Percentiles rank a stretch among this genome's conserved stretches.
These are phyloP conservation scores for Dictyostelium purpureum DNA, from an alignment of 78 protist species.

Conservation along the genomic window DNA sequence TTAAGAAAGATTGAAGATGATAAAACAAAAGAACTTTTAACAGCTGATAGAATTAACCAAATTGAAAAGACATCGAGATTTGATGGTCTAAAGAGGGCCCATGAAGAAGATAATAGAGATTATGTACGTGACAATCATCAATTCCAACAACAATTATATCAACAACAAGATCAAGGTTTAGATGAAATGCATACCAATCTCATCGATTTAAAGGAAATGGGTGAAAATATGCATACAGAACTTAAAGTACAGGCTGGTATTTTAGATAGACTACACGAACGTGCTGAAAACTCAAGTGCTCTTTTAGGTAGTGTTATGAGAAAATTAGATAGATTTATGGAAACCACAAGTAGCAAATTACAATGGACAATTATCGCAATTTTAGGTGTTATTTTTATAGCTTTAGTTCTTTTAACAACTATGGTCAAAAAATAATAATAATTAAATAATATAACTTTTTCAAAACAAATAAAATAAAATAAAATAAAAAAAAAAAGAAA, in stretches of 20 bases:
- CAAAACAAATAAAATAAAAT: background rate
- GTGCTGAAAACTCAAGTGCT: constrained; percentile 31
- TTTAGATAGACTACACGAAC: constrained; percentile 40
- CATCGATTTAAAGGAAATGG: constrained; percentile 37
- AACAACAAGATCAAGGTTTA: constrained; percentile 41
- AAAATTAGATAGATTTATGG: constrained; percentile 70
- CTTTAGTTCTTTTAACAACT: constrained; percentile 38
- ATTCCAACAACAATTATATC: background rate
- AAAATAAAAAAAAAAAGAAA: background rate
- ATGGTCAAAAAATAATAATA: constrained; percentile 18
- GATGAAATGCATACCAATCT: constrained; percentile 14
- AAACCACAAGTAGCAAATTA: constrained; percentile 30
- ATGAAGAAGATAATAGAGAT: constrained; percentile 64
- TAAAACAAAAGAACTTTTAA: constrained; percentile 22
- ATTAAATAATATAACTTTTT: background rate
- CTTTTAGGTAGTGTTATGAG: constrained; percentile 59
- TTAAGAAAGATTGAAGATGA: constrained; percentile 40
- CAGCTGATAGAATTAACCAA: constrained; percentile 5
- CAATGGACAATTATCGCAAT: constrained; percentile 71
- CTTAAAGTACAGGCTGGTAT: constrained; percentile 22
- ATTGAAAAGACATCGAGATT: constrained; percentile 1
- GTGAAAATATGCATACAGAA: constrained; percentile 17
- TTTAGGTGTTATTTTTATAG: constrained; percentile 38
- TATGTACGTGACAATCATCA: constrained; percentile 10
- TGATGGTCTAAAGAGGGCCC: constrained; percentile 43